Evolutionary conservation across 2,329 filamentous ascomycete genomes (phyloP), one percentile per base, ranked within the genome.

Genomic region (Decorospora gaudefroyi): DNA sequence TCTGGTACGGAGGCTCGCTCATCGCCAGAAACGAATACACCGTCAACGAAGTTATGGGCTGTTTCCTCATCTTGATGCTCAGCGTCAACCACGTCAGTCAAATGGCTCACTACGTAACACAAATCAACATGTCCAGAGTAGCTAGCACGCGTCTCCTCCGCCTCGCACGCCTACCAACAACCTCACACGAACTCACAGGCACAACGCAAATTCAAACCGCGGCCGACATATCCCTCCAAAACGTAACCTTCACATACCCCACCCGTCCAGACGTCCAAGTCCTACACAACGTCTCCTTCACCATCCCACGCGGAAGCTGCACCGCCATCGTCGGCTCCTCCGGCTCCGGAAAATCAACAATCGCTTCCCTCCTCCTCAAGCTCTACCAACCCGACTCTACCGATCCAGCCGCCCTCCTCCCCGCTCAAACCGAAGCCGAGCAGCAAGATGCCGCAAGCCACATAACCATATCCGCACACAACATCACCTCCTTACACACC

Each of bases 261-360:
- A 75, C 77, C 2, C 75, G 78, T 0, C 76, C 77, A 0, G 67
- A 74, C 1, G 73, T 73, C 0, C 62, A 65, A 1, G 80, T 89
- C 0, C 74, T 96, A 2, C 75, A 76, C 7, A 74, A 81, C 15
- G 67, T 95, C n/a, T 83, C 76, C n/a, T 73, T 96, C 6, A 73
- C 70, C 0, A 80, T 96, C 37, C 64, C 75, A 1, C 68, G 78
- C 0, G 83, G 85, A 15, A 82, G 80, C 3, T 87, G 82, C 54
- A 85, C 85, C 0, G 90, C 88, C 2, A 82, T 97, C 13, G 90
- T 95, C 2, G 91, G 92, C 1, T 74, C 81, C 1, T 96, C 90
- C 0, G 92, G 93, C 0, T 88, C 86, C n/a, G 92, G 93, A 1
- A 97, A 99, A 72, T 91, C 87, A 10, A 96, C 92, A 0, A 77